These are phyloP conservation scores for Botryobasidium botryosum DNA, from an alignment of 768 basidiomycete genomes.

Conservation along the genomic window DNA sequence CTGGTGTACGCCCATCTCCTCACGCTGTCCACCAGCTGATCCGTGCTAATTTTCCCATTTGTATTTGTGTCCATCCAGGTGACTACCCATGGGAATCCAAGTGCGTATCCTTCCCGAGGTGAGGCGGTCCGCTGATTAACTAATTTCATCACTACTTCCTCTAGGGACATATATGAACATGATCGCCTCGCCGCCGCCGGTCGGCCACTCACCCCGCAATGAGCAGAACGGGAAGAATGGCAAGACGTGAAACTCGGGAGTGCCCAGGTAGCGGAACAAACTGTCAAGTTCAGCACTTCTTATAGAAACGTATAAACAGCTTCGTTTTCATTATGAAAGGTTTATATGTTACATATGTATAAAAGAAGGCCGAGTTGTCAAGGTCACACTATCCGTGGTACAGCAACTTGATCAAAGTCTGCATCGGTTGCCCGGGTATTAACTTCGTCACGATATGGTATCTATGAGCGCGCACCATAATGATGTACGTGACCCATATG, in stretches of 20 bases:
- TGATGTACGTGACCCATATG: too few species aligned
- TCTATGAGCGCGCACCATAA: too few species aligned
- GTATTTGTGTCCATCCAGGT: conserved; percentile 31
- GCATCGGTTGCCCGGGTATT: too few species aligned
- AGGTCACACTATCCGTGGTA: too few species aligned
- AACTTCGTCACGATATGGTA: too few species aligned
- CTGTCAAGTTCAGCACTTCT: too few species aligned
- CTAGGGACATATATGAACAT: conserved; percentile 61
- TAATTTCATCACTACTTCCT: conserved; percentile 1
- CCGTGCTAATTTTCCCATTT: conserved; percentile 3
- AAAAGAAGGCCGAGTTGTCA: too few species aligned
- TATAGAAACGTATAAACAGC: too few species aligned
- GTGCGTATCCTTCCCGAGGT: conserved; percentile 25
- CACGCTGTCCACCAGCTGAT: background rate
- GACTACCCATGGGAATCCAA: conserved; percentile 74
- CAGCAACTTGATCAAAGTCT: too few species aligned
- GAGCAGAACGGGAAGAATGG: background rate
- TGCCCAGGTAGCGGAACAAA: background rate
- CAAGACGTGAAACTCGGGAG: background rate
- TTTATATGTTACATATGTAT: too few species aligned
- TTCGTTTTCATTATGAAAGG: too few species aligned
- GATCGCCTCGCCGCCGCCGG: conserved; percentile 35
- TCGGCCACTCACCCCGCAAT: too few species aligned
- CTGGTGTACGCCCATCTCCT: conserved; percentile 30
- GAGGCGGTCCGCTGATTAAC: background rate